Conservation (phyloP, 2,329 filamentous ascomycete genomes). For the Microdochium paspali region DNA sequence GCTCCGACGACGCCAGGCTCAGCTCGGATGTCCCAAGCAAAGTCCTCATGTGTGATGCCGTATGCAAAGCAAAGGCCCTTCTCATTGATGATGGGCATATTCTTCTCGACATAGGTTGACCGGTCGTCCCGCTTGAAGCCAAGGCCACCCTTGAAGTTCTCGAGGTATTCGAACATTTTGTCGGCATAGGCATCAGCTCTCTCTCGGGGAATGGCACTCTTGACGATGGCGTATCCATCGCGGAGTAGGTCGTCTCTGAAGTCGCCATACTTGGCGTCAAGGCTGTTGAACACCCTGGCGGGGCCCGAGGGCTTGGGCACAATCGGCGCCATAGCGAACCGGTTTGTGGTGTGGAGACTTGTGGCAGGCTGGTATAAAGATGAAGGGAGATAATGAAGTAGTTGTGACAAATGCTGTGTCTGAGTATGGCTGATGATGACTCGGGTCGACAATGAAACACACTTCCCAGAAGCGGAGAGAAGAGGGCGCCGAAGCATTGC, state of each 20-base stretch:
- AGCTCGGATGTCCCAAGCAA: slow-evolving; percentile 36
- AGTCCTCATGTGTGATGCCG: slow-evolving; percentile 35
- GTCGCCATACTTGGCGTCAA: slow-evolving; percentile 5
- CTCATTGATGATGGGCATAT: slow-evolving; percentile 28
- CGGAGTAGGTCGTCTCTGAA: slow-evolving; percentile 14
- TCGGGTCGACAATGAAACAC: not conserved
- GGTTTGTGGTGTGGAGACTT: not conserved
- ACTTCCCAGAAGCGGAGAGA: not conserved
- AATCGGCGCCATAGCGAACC: not conserved
- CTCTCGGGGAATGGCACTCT: slow-evolving; percentile 11
- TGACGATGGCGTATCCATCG: slow-evolving; percentile 16
- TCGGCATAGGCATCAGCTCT: slow-evolving; percentile 9
- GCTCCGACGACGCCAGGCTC: slow-evolving; percentile 34
- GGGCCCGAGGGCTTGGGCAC: slow-evolving; percentile 1
- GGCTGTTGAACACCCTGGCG: not conserved
- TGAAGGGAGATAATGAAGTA: too few species aligned
- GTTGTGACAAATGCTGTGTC: not conserved
- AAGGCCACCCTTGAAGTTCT: slow-evolving; percentile 8
- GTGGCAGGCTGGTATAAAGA: too few species aligned
- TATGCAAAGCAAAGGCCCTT: slow-evolving; percentile 39
- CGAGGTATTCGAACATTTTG: slow-evolving; percentile 7
- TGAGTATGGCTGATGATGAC: not conserved
- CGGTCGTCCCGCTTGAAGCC: slow-evolving; percentile 22
- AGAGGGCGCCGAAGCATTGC: not conserved
- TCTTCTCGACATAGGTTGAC: slow-evolving; percentile 23